phyloP scores from a whole-genome alignment of 1,139 yeast genomes.

The Pichia sp. region DNA sequence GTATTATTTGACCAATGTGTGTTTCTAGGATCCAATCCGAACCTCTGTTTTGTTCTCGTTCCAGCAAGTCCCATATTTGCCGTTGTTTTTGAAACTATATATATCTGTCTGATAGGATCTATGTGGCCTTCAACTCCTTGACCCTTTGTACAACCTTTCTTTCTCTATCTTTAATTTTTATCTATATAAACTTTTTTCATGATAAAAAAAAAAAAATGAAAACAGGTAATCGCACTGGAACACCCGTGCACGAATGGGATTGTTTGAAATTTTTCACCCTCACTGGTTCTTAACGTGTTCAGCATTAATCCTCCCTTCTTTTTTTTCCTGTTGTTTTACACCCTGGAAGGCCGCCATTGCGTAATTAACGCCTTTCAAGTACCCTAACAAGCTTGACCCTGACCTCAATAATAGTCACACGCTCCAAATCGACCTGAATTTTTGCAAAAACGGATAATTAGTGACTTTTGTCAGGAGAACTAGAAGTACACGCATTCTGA shows the following conservation, averaged over 20 bases:
- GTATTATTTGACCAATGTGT: constrained; percentile 92
- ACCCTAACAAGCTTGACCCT: background rate
- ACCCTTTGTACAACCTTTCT: no score
- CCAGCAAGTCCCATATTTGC: constrained; percentile 98
- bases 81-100: no score
- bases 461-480: background rate
- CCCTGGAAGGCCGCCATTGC: background rate
- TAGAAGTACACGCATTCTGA: background rate
- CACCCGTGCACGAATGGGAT: background rate
- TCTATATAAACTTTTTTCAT: background rate
- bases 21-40: constrained; percentile 91
- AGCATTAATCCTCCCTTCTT: background rate
- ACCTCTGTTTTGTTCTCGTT: constrained; percentile 71
- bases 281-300: background rate
- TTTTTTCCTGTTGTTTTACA: background rate
- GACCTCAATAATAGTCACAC: background rate
- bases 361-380: background rate
- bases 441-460: background rate
- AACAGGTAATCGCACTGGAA: no score
- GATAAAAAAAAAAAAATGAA: background rate
- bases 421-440: background rate
- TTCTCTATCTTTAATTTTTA: background rate
- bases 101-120: no score
- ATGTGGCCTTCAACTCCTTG: no score
- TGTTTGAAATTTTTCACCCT: background rate